Percentiles rank a stretch among this genome's conserved stretches.
Evolutionary conservation across 2,329 filamentous ascomycete species (phyloP).

Genomic region (Claviceps africana): DNA sequence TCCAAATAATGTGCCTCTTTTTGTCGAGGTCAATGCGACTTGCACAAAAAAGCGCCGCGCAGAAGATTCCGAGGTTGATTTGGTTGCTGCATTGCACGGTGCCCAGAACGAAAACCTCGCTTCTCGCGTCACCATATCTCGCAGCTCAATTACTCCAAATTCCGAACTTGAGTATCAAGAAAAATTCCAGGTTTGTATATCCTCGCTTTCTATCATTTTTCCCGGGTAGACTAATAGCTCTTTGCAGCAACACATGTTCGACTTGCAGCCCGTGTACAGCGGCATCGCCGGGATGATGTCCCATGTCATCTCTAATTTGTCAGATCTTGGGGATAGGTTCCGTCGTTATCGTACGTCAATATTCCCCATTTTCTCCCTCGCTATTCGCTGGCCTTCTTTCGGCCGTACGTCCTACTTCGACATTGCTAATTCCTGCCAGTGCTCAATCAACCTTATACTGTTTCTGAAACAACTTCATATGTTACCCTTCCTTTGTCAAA

Average conservation of each 20-base stretch:
- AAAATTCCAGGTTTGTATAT: not conserved
- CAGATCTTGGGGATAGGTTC: slow-evolving; percentile 14
- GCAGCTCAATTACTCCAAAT: not conserved
- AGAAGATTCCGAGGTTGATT: slow-evolving; percentile 17
- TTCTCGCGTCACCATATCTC: slow-evolving; percentile 5
- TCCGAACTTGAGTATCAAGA: slow-evolving; percentile 2
- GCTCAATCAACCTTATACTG: slow-evolving; percentile 11
- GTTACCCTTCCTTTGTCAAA: slow-evolving; percentile 1
- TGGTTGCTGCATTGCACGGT: slow-evolving; percentile 13
- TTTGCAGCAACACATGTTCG: slow-evolving; percentile 12
- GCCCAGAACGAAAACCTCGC: not conserved
- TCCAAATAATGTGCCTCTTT: not conserved
- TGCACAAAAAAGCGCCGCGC: slow-evolving; percentile 17
- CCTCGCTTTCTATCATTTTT: not conserved
- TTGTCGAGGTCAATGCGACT: slow-evolving; percentile 15
- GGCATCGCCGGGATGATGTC: slow-evolving; percentile 18
- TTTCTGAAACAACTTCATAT: slow-evolving; percentile 14
- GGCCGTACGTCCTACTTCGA: not conserved
- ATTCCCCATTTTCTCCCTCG: not conserved
- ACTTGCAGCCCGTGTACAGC: slow-evolving; percentile 8
- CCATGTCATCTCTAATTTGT: slow-evolving; percentile 13
- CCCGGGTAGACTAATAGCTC: not conserved
- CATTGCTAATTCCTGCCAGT: slow-evolving; percentile 1
- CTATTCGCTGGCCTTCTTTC: not conserved
- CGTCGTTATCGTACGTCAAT: slow-evolving; percentile 11